phyloP scores from a whole-genome alignment of 2,329 filamentous ascomycete species.

The Colletotrichum eleusines region DNA sequence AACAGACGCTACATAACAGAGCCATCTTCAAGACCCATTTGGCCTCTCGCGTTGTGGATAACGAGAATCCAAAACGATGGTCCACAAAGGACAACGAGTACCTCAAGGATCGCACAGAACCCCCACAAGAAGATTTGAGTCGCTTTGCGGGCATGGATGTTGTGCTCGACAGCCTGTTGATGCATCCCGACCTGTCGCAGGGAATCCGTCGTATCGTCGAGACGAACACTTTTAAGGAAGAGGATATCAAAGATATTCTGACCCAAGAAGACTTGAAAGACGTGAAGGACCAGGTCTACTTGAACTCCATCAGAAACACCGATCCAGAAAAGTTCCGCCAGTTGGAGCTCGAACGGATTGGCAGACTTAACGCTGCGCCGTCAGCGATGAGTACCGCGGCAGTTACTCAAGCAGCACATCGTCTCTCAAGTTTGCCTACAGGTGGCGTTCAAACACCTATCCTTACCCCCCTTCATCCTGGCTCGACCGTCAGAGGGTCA shows the following conservation, averaged over 20 bases:
- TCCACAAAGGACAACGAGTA: constrained; percentile 57
- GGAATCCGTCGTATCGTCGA: constrained; percentile 70
- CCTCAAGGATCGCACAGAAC: constrained; percentile 64
- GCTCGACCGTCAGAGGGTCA: background rate
- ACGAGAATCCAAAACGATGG: constrained; percentile 79
- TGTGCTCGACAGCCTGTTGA: constrained; percentile 66
- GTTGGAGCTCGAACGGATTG: constrained; percentile 39
- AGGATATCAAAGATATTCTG: constrained; percentile 71
- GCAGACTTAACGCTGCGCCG: background rate
- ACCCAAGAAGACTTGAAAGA: constrained; percentile 71
- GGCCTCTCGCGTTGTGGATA: constrained; percentile 83
- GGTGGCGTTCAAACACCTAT: constrained; percentile 10
- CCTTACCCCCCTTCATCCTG: background rate
- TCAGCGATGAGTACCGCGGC: background rate
- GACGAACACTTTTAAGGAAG: constrained; percentile 79
- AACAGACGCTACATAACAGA: constrained; percentile 79
- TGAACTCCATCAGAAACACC: constrained; percentile 50
- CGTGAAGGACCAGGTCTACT: constrained; percentile 57
- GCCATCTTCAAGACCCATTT: constrained; percentile 87
- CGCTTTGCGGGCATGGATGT: constrained; percentile 71
- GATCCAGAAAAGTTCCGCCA: constrained; percentile 51
- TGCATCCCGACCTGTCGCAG: constrained; percentile 49
- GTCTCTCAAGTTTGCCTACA: background rate
- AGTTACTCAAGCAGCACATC: background rate
- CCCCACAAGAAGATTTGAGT: constrained; percentile 63